Conservation (phyloP, 768 basidiomycete species). For the Cystobasidium ongulense region DNA sequence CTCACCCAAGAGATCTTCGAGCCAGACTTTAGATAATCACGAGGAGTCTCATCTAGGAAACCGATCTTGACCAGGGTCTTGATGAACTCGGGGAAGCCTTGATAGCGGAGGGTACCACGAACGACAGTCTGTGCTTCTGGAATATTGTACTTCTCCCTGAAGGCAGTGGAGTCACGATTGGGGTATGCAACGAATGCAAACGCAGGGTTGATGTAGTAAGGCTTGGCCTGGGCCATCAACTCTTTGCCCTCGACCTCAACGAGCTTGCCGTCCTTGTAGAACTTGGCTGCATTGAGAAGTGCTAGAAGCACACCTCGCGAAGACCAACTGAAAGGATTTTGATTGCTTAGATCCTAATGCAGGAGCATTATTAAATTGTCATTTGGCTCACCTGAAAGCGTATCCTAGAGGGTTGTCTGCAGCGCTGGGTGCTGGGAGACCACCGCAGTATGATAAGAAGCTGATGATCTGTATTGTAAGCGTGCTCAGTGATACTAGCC, state of each 20-base stretch:
- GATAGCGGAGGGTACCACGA: constrained; percentile 86
- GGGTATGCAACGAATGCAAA: constrained; percentile 96
- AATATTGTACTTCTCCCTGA: constrained; percentile 83
- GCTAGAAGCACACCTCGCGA: constrained; percentile 92
- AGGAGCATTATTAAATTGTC: too few species aligned
- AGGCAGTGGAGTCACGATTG: constrained; percentile 85
- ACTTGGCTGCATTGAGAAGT: constrained; percentile 79
- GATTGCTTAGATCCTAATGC: too few species aligned
- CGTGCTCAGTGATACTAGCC: too few species aligned
- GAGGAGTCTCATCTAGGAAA: constrained; percentile 66
- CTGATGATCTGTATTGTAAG: constrained; percentile 76
- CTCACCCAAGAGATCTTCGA: constrained; percentile 61
- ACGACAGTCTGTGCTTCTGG: constrained; percentile 87
- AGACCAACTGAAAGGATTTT: constrained; percentile 66
- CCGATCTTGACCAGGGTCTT: constrained; percentile 75
- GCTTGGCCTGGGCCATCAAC: constrained; percentile 81
- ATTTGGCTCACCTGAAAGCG: constrained; percentile 80
- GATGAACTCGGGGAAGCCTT: constrained; percentile 94
- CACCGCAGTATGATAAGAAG: constrained; percentile 92
- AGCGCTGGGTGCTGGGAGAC: constrained; percentile 83
- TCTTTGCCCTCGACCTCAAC: constrained; percentile 65
- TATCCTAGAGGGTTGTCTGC: constrained; percentile 93
- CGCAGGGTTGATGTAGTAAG: constrained; percentile 90
- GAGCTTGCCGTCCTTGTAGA: constrained; percentile 59
- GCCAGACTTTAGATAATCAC: constrained; percentile 60